These are phyloP conservation scores for Kappamyces sp. DNA, from an alignment of 192 early-diverging fungal species.

Conservation along the genomic window DNA sequence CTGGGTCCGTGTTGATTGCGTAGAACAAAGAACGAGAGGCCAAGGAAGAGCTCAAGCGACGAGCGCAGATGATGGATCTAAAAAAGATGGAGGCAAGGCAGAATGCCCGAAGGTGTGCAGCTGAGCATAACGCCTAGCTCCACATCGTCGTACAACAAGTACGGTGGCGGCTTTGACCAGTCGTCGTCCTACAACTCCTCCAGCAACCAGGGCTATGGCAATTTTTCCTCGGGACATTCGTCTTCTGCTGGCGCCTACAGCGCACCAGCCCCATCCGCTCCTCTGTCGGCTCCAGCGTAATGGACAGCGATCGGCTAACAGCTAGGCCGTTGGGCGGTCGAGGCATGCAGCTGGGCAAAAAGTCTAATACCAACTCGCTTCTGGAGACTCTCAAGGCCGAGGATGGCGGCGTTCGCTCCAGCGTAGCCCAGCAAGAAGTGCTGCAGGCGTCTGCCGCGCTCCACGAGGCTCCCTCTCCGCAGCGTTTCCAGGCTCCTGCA, in stretches of 20 bases:
- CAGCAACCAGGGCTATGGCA: neutral
- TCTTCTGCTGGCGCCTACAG: too few species aligned
- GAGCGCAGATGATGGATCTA: slow-evolving; percentile 84
- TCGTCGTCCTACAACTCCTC: slow-evolving; percentile 5
- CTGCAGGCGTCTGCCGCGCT: neutral
- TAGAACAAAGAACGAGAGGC: slow-evolving; percentile 94
- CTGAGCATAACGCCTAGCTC: slow-evolving; percentile 17
- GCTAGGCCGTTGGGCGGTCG: slow-evolving; percentile 34
- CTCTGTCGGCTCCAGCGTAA: neutral
- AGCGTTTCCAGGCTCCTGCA: neutral
- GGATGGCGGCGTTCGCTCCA: slow-evolving; percentile 42
- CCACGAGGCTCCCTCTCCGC: too few species aligned
- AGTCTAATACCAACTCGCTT: slow-evolving; percentile 70
- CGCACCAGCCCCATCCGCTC: neutral
- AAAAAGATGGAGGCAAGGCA: slow-evolving; percentile 68
- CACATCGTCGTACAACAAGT: neutral
- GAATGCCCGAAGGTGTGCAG: slow-evolving; percentile 16
- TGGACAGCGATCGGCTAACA: slow-evolving; percentile 6
- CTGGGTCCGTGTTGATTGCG: slow-evolving; percentile 16
- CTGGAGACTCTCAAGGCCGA: slow-evolving; percentile 82
- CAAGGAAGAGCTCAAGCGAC: slow-evolving; percentile 90
- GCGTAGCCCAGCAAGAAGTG: neutral
- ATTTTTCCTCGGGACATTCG: neutral
- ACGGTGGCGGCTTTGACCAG: slow-evolving; percentile 35
- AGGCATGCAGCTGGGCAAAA: slow-evolving; percentile 94